Evolutionary conservation across 2,329 filamentous ascomycete species (phyloP).

Genomic region (Nemania sp.): DNA sequence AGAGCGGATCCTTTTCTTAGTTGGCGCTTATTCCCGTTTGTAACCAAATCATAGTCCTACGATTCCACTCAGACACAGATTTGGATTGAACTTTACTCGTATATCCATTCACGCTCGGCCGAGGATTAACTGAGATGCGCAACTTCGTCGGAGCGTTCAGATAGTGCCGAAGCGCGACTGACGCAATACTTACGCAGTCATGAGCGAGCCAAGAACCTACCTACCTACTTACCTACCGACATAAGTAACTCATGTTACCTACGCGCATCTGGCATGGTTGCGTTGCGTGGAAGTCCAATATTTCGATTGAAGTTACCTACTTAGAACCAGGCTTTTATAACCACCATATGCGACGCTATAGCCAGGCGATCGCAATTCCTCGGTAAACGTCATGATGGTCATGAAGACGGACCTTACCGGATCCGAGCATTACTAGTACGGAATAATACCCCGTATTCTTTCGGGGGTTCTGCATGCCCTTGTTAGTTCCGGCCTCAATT

Average conservation of each 20-base stretch:
- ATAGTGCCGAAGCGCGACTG: slow-evolving; percentile 19
- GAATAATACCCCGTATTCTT: slow-evolving; percentile 21
- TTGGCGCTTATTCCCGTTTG: not conserved
- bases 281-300: slow-evolving; percentile 7
- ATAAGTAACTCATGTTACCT: not conserved
- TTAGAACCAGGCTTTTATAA: slow-evolving; percentile 11
- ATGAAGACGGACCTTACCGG: slow-evolving; percentile 21
- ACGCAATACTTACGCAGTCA: not conserved
- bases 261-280: not conserved
- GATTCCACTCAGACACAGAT: not conserved
- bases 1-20: not conserved
- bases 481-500: slow-evolving; percentile 28
- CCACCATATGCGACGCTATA: not conserved
- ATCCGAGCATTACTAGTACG: slow-evolving; percentile 27
- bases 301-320: slow-evolving; percentile 5
- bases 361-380: not conserved
- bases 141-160: slow-evolving; percentile 14
- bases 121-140: not conserved
- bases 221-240: not conserved
- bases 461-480: slow-evolving; percentile 18
- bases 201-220: slow-evolving; percentile 5
- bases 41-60: not conserved
- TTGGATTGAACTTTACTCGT: not conserved
- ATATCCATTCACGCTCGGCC: slow-evolving; percentile 7
- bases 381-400: slow-evolving; percentile 7